These are phyloP conservation scores for Hericium rajendrae DNA, from an alignment of 768 basidiomycete genomes.

Conservation along the genomic window DNA sequence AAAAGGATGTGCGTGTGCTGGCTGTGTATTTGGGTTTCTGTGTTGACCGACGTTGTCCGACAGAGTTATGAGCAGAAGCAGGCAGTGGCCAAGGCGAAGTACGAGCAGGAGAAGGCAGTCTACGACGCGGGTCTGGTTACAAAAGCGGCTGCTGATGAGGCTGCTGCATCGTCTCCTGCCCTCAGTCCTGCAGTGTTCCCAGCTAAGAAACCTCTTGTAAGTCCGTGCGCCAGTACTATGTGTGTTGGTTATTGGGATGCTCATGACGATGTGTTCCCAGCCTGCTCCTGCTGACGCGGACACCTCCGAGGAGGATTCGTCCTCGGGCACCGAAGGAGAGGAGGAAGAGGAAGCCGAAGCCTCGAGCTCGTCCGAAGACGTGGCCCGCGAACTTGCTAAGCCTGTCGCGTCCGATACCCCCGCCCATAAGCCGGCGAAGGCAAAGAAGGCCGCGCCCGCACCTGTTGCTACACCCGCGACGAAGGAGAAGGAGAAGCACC, in stretches of 20 bases:
- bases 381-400: no score
- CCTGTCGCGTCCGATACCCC: background rate
- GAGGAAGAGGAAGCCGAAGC: constrained; percentile 8
- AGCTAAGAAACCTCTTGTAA: background rate
- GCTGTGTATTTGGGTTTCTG: background rate
- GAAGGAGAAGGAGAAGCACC: background rate
- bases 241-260: no score
- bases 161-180: background rate
- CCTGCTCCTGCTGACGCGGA: background rate
- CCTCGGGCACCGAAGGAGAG: constrained; percentile 2
- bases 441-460: constrained; percentile 11
- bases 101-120: constrained; percentile 51
- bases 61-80: constrained; percentile 49
- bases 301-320: constrained; percentile 5
- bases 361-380: background rate
- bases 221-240: no score
- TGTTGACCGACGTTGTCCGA: constrained; percentile 9
- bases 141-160: background rate
- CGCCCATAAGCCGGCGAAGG: background rate
- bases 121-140: constrained; percentile 42
- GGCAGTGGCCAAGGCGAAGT: constrained; percentile 51
- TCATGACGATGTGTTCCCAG: background rate
- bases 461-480: background rate
- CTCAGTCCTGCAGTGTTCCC: background rate
- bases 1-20: constrained; percentile 57